Conservation (phyloP, 1,284 basidiomycete species). For the Boletus chippewaensis region DNA sequence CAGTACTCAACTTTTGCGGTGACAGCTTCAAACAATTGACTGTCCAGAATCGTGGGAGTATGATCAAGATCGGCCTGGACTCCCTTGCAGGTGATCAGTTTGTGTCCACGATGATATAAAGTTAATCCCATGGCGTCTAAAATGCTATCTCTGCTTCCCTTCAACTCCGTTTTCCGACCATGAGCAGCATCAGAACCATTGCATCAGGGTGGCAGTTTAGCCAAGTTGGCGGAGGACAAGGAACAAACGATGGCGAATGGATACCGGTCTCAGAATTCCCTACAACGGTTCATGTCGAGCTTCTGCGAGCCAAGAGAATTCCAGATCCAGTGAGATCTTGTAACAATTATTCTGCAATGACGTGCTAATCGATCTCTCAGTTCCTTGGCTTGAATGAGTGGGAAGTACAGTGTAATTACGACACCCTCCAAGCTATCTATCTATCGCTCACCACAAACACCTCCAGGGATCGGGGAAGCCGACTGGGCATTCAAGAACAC, state of each 20-base stretch:
- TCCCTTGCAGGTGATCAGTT: not conserved
- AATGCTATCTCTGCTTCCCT: not conserved
- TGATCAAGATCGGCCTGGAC: not conserved
- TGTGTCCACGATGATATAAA: not conserved
- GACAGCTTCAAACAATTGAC: too few relatives aligned
- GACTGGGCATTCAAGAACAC: constrained; percentile 79
- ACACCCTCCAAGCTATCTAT: constrained; percentile 12
- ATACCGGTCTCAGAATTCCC: constrained; percentile 57
- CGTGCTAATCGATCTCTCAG: constrained; percentile 33
- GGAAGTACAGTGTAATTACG: constrained; percentile 72
- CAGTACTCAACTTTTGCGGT: too few relatives aligned
- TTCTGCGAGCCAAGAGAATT: constrained; percentile 63
- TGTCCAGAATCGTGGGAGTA: not conserved
- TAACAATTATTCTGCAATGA: not conserved
- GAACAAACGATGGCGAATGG: constrained; percentile 62
- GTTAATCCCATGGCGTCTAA: not conserved
- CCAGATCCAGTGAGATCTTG: constrained; percentile 65
- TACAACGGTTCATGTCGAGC: constrained; percentile 80
- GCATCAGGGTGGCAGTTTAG: constrained; percentile 57
- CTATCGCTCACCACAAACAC: not conserved
- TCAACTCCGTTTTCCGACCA: constrained; percentile 7
- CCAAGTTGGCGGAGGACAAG: constrained; percentile 56
- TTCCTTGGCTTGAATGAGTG: constrained; percentile 76
- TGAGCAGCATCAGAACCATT: constrained; percentile 27
- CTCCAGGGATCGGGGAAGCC: constrained; percentile 76